These are phyloP conservation scores for Starmerella stigmatis DNA, from an alignment of 805 yeast genomes.

Conservation along the genomic window DNA sequence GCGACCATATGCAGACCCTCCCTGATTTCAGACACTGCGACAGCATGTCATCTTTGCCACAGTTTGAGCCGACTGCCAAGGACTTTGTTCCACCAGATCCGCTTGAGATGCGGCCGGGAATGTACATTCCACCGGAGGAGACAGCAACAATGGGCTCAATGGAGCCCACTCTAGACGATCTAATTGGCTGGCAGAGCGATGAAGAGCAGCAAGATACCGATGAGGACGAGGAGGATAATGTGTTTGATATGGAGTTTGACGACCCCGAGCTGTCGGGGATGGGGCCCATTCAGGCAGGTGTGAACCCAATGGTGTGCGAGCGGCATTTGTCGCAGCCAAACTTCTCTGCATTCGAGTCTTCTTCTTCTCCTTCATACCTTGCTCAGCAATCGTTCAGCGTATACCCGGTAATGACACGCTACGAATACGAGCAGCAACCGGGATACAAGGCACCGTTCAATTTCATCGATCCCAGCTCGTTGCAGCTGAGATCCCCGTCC, in stretches of 20 bases:
- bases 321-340: slow-evolving; percentile 17
- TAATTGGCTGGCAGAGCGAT: slow-evolving; percentile 21
- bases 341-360: slow-evolving; percentile 7
- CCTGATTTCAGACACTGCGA: background rate
- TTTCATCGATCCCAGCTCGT: slow-evolving; percentile 18
- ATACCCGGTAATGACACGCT: background rate
- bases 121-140: slow-evolving; percentile 23
- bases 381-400: too few species aligned
- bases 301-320: slow-evolving; percentile 5
- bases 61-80: slow-evolving; percentile 7
- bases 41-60: slow-evolving; percentile 1
- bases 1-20: background rate
- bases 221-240: slow-evolving; percentile 23
- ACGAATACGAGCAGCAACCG: slow-evolving; percentile 2
- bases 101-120: slow-evolving; percentile 14
- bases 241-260: slow-evolving; percentile 20
- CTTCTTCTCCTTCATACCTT: too few species aligned
- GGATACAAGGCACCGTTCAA: slow-evolving; percentile 14
- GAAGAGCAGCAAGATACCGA: slow-evolving; percentile 23
- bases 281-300: slow-evolving; percentile 1
- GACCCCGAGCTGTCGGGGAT: slow-evolving; percentile 15
- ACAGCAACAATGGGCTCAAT: slow-evolving; percentile 4
- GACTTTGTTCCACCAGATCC: slow-evolving; percentile 18
- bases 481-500: slow-evolving; percentile 12
- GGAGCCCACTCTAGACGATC: slow-evolving; percentile 11